Base-by-base conservation (phyloP, 2,329 filamentous ascomycete genomes). In the Grosmannia penicillata region DNA sequence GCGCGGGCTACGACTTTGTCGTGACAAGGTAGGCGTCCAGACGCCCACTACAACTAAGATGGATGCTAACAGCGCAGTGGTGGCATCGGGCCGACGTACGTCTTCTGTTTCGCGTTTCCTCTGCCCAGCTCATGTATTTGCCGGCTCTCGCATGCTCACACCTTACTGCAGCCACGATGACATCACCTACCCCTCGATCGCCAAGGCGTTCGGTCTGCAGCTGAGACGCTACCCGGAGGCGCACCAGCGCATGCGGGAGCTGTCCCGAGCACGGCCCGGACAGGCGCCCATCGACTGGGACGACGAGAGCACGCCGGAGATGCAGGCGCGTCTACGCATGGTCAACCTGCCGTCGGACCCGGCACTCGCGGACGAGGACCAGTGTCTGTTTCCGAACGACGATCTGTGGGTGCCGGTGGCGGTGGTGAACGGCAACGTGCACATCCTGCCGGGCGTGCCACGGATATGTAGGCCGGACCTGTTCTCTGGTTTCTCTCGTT, bases 141-240 rank as follows among this genome's bases (percentile, higher is more conserved):
- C n/a, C 14, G 30, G 19, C 30, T 32, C 15, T 19, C 30, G 18
- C 4, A 15, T n/a, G n/a, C n/a, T n/a, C n/a, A n/a, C n/a, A n/a
- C n/a, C n/a, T n/a, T n/a, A n/a, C n/a, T n/a, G n/a, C 49, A 93
- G 84, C 40, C 89, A 96, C 64, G 91, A 98, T 58, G 91, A 98
- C 55, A 96, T 96, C 49, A 96, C 91, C 21, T 98, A 98, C 62
- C 70, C 82, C 53, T 89, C 85, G 28, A 93, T 98, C 55, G 87
- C 84, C 46, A 86, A 85, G 55, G 91, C 87, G 8, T 96, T 95
- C 56, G 62, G 66, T 31, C 66, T 95, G 8, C 72, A 78, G 13
- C 65, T 96, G 15, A 71, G 78, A 48, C 69, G 93, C 22, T 84
- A 96, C 63, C 62, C 83, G 31, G 72, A 75, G 41, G 78, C 87